A percentile compares a stretch with the other conserved stretches of the same genome.
phyloP scores from a whole-genome alignment of 441 rosid species.

The Geranium incanum region DNA sequence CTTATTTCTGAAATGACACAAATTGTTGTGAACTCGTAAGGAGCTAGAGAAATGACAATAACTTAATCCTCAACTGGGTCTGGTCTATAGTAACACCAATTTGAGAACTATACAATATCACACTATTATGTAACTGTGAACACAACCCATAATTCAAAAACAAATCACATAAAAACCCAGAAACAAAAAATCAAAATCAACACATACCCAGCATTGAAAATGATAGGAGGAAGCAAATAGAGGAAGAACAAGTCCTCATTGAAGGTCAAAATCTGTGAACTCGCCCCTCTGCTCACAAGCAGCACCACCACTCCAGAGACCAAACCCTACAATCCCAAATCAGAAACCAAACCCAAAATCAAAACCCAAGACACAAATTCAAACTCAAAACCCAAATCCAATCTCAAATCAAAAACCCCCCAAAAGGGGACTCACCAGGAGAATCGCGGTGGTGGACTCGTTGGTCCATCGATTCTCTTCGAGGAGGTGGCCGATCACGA shows the following conservation, averaged over 20 bases:
- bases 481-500: conserved; percentile 55
- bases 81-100: too few species aligned
- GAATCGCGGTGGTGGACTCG: conserved; percentile 51
- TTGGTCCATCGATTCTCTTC: conserved; percentile 71
- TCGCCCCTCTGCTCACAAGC: conserved; percentile 29
- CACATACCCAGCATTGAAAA: conserved; percentile 62
- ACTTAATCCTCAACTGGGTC: too few species aligned
- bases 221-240: conserved; percentile 60
- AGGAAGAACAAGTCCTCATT: conserved; percentile 65
- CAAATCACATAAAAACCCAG: not conserved
- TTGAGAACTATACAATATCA: too few species aligned
- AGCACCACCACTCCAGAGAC: conserved; percentile 46
- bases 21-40: too few species aligned
- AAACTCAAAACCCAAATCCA: not conserved
- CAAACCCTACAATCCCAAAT: conserved; percentile 37
- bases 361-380: not conserved
- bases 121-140: too few species aligned
- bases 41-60: too few species aligned
- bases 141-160: not conserved
- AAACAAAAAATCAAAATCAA: not conserved
- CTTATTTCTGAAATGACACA: not conserved
- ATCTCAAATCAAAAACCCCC: not conserved
- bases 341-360: not conserved
- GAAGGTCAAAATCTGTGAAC: conserved; percentile 32
- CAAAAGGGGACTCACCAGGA: conserved; percentile 33